These are phyloP conservation scores for Amborella trichopoda DNA, from an alignment of 164 flowering plant genomes.

Conservation along the genomic window DNA sequence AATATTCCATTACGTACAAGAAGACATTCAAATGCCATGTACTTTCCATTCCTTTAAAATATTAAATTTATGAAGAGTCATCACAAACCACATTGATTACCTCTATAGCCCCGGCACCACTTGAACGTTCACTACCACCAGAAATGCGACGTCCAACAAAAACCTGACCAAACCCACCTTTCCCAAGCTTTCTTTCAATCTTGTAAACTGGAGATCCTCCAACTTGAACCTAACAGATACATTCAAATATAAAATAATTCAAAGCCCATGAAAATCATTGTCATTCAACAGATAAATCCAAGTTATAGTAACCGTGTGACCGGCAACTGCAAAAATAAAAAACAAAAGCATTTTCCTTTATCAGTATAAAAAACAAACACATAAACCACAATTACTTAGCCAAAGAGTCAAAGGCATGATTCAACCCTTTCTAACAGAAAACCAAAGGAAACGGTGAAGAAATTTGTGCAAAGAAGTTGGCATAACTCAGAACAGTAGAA, in stretches of 20 bases:
- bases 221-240: slow-evolving; percentile 59
- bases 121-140: slow-evolving; percentile 53
- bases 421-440: not conserved
- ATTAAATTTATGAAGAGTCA: no score
- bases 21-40: not conserved
- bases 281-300: not conserved
- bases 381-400: not conserved
- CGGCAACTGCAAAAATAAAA: no score
- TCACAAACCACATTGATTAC: slow-evolving; percentile 20
- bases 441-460: no score
- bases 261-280: not conserved
- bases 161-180: slow-evolving; percentile 99
- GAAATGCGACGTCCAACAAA: slow-evolving; percentile 86
- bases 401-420: not conserved
- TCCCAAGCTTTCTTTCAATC: slow-evolving; percentile 83
- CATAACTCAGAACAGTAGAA: no score
- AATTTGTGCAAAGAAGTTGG: no score
- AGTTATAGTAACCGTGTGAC: not conserved
- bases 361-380: not conserved
- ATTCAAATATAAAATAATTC: not conserved
- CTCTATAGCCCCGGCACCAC: slow-evolving; percentile 61
- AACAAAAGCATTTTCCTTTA: not conserved
- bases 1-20: not conserved
- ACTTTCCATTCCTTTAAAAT: no score
- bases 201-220: slow-evolving; percentile 82